These are phyloP conservation scores for Tolypocladium guangdongense DNA, from an alignment of 2,329 filamentous ascomycete genomes.

Conservation along the genomic window DNA sequence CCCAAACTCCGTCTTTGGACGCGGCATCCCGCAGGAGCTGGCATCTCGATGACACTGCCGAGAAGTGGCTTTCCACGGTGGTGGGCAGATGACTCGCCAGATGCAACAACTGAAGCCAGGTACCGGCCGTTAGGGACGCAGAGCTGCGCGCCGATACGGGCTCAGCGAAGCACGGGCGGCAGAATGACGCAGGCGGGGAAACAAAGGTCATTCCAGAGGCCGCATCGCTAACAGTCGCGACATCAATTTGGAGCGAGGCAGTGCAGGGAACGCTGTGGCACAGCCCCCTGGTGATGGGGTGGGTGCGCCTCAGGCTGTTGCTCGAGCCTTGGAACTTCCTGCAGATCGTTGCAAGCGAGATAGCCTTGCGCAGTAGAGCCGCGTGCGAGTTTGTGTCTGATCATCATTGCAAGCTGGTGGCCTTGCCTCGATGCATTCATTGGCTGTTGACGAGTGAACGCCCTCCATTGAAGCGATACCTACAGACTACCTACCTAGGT, in stretches of 20 bases:
- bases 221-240: too few species aligned
- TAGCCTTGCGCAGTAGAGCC: neutral
- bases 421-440: neutral
- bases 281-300: neutral
- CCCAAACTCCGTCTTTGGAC: neutral
- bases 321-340: neutral
- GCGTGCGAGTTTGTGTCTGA: neutral
- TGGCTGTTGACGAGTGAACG: neutral
- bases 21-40: neutral
- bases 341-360: neutral
- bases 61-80: neutral
- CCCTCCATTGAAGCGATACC: neutral
- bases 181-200: too few species aligned
- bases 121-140: neutral
- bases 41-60: too few species aligned
- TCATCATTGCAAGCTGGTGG: neutral
- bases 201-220: too few species aligned
- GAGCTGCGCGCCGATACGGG: neutral
- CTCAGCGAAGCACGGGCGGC: too few species aligned
- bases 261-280: neutral
- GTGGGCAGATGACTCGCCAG: neutral
- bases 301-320: neutral
- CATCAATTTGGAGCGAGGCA: neutral
- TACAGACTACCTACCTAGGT: too few species aligned
- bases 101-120: neutral